A percentile compares a stretch with the other conserved stretches of the same genome.
Conservation (phyloP, 306 rosid species). For the cucumber (Cucumis sativus) region Cucumber_9930_V3 NC_026659.2:26767001-26767500, state of each 20-base stretch:
- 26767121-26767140: neutral
- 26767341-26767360: too few species aligned
- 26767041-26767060: neutral
- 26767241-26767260: constrained; percentile 54
- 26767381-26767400: too few species aligned
- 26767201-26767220: constrained; percentile 8
- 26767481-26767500: too few species aligned
- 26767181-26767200: neutral
- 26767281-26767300: constrained; percentile 46
- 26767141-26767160: neutral
- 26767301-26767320: constrained; percentile 41
- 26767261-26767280: constrained; percentile 46
- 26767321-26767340: neutral
- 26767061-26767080: neutral
- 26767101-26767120: neutral
- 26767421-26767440: too few species aligned
- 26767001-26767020: neutral
- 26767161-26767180: neutral
- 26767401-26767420: too few species aligned
- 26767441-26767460: too few species aligned
- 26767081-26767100: neutral
- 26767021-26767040: neutral
- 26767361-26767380: too few species aligned
- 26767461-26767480: too few species aligned
- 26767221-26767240: constrained; percentile 24